Percentiles rank a stretch among this genome's conserved stretches.
Conservation (phyloP, 1,284 basidiomycete species). For the Leccinum pallidistipes region DNA sequence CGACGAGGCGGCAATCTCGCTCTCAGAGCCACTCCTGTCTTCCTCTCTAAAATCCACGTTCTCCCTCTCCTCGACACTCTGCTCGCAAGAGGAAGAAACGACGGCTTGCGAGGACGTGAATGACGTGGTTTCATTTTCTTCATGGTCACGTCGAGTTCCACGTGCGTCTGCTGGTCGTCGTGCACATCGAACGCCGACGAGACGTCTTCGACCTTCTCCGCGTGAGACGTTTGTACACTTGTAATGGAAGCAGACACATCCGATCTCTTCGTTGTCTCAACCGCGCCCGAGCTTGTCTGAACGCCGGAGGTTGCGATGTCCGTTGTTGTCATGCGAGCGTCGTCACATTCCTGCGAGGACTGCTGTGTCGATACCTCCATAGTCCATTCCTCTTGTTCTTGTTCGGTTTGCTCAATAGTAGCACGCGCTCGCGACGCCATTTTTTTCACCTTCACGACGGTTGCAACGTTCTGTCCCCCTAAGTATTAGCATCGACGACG, state of each 20-base stretch:
- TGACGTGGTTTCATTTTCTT: neutral
- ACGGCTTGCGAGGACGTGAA: neutral
- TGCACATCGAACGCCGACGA: neutral
- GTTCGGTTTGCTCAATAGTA: neutral
- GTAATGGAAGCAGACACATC: neutral
- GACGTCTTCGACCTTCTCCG: neutral
- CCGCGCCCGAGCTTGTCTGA: neutral
- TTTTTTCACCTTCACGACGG: neutral
- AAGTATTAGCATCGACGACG: neutral
- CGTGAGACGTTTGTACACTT: neutral
- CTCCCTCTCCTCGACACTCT: neutral
- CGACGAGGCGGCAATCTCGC: neutral
- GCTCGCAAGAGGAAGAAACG: neutral
- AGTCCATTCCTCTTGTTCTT: neutral
- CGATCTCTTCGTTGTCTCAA: neutral
- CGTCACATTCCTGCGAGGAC: neutral
- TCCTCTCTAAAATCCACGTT: neutral
- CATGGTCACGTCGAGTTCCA: neutral
- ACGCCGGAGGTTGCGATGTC: neutral
- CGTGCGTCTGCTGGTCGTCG: neutral
- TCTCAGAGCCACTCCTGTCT: neutral
- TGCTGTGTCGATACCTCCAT: neutral
- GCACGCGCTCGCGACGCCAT: neutral
- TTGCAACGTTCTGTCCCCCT: neutral
- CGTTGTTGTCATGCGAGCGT: neutral